Percentiles rank a stretch among this genome's conserved stretches.
Evolutionary conservation across 2,329 filamentous ascomycete species (phyloP).

Genomic region (Amylocarpus encephaloides): DNA sequence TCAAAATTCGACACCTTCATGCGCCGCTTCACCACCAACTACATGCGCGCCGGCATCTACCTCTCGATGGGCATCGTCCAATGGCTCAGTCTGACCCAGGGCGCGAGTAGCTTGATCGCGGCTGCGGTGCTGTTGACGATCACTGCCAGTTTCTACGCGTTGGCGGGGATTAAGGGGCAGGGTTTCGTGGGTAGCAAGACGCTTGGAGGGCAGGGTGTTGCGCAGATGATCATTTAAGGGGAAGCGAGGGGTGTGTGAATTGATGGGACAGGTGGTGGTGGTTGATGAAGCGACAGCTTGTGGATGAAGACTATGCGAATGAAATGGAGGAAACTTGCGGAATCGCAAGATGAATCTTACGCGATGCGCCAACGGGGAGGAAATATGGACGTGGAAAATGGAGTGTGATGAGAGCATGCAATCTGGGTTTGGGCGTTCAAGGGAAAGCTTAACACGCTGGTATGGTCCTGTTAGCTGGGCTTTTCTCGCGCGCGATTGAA

Average conservation of each 20-base stretch:
- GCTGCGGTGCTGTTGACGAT: slow-evolving; percentile 75
- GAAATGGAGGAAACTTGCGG: too few species aligned
- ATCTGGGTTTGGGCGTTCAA: too few species aligned
- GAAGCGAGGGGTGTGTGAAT: background rate
- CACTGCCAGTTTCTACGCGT: slow-evolving; percentile 71
- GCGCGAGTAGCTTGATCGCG: slow-evolving; percentile 70
- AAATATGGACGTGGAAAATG: too few species aligned
- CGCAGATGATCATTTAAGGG: slow-evolving; percentile 89
- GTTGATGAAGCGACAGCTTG: too few species aligned
- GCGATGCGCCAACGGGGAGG: too few species aligned
- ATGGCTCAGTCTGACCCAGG: slow-evolving; percentile 68
- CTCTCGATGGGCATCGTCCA: slow-evolving; percentile 72
- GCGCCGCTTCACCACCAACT: slow-evolving; percentile 90
- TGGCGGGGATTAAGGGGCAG: slow-evolving; percentile 76
- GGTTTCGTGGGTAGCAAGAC: slow-evolving; percentile 92
- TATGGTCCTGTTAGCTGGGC: too few species aligned
- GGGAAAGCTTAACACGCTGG: too few species aligned
- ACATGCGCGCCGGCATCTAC: slow-evolving; percentile 90
- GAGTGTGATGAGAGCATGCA: too few species aligned
- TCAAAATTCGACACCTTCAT: slow-evolving; percentile 81
- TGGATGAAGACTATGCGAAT: too few species aligned
- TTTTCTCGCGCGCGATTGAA: too few species aligned
- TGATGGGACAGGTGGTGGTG: too few species aligned
- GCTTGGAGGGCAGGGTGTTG: slow-evolving; percentile 84
- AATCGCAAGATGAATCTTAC: too few species aligned